Conservation (phyloP, 345 rosid species). For the Linum tenue region DNA sequence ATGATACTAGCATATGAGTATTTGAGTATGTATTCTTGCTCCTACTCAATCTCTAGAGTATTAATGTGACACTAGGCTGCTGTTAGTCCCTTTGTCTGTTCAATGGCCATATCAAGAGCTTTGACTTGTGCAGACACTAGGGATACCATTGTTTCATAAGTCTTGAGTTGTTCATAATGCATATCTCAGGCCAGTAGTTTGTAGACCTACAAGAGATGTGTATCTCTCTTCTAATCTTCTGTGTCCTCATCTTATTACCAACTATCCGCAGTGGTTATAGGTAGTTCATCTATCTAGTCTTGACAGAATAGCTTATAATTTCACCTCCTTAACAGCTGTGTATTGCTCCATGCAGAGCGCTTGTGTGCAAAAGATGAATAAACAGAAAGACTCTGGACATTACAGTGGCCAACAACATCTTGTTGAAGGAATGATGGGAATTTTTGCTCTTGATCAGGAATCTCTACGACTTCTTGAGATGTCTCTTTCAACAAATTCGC, state of each 20-base stretch:
- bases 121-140: neutral
- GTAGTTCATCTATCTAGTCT: too few species aligned
- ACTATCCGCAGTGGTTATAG: too few species aligned
- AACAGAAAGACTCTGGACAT: neutral
- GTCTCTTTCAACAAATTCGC: neutral
- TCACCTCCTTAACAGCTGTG: neutral
- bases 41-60: neutral
- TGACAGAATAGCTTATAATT: neutral
- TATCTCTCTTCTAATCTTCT: too few species aligned
- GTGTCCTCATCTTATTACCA: too few species aligned
- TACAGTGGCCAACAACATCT: neutral
- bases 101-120: slow-evolving; percentile 3
- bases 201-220: too few species aligned
- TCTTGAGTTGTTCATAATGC: too few species aligned
- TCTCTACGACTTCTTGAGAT: neutral
- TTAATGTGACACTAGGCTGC: neutral
- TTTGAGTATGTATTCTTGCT: slow-evolving; percentile 57
- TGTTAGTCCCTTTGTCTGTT: neutral
- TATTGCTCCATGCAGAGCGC: slow-evolving; percentile 47
- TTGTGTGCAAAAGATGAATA: slow-evolving; percentile 63
- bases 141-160: too few species aligned
- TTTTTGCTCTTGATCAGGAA: neutral
- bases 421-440: neutral
- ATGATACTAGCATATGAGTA: slow-evolving; percentile 95
- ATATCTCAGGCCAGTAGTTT: too few species aligned